Conservation (phyloP, 164 flowering plant species). For the Aristolochia contorta region DNA sequence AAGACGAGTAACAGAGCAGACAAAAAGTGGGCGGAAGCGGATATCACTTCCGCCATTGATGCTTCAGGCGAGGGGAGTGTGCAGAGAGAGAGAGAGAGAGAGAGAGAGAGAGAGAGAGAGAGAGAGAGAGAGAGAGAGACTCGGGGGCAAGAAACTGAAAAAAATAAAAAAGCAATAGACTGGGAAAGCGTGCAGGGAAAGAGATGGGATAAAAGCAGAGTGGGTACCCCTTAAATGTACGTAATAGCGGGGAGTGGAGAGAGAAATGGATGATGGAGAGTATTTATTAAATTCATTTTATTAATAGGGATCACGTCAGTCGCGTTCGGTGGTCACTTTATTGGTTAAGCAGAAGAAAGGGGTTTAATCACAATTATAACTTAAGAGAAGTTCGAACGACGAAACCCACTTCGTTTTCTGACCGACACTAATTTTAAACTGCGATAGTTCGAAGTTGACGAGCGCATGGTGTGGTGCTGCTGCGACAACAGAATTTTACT, state of each 20-base stretch:
- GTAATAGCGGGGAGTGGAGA: background rate
- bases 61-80: background rate
- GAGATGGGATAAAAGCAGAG: background rate
- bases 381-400: no score
- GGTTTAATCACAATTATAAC: background rate
- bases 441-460: no score
- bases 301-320: conserved; percentile 1
- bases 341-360: background rate
- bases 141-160: no score
- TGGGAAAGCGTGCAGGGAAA: no score
- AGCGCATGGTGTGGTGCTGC: no score
- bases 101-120: conserved; percentile 1
- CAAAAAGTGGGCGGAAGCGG: background rate
- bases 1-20: background rate
- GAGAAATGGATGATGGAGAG: background rate
- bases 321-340: background rate
- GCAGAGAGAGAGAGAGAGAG: background rate
- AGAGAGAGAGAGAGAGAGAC: background rate
- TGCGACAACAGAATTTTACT: no score
- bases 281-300: no score
- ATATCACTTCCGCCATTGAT: background rate
- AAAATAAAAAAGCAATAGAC: background rate
- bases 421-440: background rate
- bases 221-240: background rate
- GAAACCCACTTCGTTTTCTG: background rate